These are phyloP conservation scores for Chaetomium globosum DNA, from an alignment of 2,329 filamentous ascomycete genomes.

Conservation along the genomic window DNA sequence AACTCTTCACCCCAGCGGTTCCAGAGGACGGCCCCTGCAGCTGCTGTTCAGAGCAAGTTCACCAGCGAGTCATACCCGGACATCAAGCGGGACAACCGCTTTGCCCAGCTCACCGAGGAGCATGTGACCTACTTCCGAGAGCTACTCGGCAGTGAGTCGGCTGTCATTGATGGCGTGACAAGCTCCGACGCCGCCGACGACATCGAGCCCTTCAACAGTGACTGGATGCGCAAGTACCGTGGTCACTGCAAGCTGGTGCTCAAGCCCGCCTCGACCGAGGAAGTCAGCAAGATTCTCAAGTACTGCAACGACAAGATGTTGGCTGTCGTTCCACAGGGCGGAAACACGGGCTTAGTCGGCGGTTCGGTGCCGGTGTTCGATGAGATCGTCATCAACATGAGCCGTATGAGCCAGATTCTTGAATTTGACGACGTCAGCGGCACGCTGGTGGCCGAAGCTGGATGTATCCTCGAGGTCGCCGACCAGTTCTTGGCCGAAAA, in stretches of 20 bases:
- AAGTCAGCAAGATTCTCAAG: constrained; percentile 86
- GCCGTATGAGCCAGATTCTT: constrained; percentile 86
- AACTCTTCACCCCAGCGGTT: constrained; percentile 27
- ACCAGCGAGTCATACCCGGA: constrained; percentile 86
- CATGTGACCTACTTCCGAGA: constrained; percentile 83
- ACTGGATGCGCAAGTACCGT: constrained; percentile 99
- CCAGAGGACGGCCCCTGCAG: constrained; percentile 20
- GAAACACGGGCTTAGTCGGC: constrained; percentile 93
- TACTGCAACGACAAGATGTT: constrained; percentile 95
- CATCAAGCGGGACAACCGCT: constrained; percentile 77
- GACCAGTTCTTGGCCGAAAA: constrained; percentile 83
- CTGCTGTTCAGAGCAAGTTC: constrained; percentile 56
- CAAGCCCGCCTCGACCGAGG: constrained; percentile 79
- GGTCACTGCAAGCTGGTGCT: constrained; percentile 86
- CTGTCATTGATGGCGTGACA: constrained; percentile 81
- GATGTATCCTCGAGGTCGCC: constrained; percentile 84
- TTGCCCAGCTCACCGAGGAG: constrained; percentile 70
- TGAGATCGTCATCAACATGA: constrained; percentile 91
- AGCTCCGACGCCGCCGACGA: constrained; percentile 71
- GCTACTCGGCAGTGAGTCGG: constrained; percentile 76
- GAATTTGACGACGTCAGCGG: constrained; percentile 94
- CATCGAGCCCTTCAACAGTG: constrained; percentile 87
- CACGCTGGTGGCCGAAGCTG: constrained; percentile 85
- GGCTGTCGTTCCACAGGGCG: constrained; percentile 94
- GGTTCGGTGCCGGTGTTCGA: constrained; percentile 97